Evolutionary conservation across 2,329 filamentous ascomycete species (phyloP).

Genomic region (Thielaviopsis populi): DNA sequence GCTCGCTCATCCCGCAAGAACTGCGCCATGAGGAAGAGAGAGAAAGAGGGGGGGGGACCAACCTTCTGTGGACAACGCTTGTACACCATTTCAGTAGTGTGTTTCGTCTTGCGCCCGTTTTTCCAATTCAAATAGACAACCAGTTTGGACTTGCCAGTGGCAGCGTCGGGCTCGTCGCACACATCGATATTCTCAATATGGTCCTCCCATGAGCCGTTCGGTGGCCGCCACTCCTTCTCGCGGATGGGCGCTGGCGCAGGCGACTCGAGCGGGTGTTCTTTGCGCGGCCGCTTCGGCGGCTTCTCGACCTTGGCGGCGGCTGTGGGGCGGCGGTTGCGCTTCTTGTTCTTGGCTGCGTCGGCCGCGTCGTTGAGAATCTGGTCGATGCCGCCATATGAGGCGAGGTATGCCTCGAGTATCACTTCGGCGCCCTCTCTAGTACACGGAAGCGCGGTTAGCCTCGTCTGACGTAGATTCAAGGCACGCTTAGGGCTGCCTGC

Average conservation of each 20-base stretch:
- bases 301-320: conserved; percentile 23
- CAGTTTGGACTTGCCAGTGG: conserved; percentile 28
- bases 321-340: conserved; percentile 37
- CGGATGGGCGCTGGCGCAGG: conserved; percentile 28
- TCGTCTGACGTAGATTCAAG: background rate
- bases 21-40: too few relatives aligned
- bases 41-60: conserved; percentile 20
- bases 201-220: conserved; percentile 63
- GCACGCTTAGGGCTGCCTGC: background rate
- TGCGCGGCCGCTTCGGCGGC: conserved; percentile 31
- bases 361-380: conserved; percentile 37
- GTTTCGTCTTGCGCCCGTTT: conserved; percentile 57
- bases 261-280: conserved; percentile 35
- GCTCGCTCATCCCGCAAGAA: background rate
- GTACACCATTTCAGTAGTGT: conserved; percentile 52
- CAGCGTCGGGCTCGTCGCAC: conserved; percentile 48
- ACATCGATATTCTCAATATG: conserved; percentile 56
- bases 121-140: conserved; percentile 61
- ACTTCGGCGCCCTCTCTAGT: conserved; percentile 41
- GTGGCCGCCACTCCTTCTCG: conserved; percentile 42
- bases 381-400: conserved; percentile 46
- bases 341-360: conserved; percentile 38
- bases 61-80: conserved; percentile 67
- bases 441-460: background rate
- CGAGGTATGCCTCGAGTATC: conserved; percentile 50